phyloP scores from a whole-genome alignment of 169 alveolate species.

The Plasmodium chabaudi region DNA sequence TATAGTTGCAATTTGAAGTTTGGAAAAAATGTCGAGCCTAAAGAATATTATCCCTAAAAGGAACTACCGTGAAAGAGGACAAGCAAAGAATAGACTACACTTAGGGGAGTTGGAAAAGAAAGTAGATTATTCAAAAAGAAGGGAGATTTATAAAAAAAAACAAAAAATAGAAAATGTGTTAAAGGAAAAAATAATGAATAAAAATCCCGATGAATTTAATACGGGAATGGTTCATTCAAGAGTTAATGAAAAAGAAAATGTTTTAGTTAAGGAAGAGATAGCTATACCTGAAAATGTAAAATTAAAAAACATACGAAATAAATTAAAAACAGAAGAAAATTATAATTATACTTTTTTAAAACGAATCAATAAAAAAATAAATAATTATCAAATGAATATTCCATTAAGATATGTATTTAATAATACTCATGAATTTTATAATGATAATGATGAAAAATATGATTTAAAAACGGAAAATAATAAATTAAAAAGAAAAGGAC shows the following conservation, averaged over 20 bases:
- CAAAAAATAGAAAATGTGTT: constrained; percentile 63
- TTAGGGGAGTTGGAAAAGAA: constrained; percentile 71
- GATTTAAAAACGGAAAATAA: constrained; percentile 50
- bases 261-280: constrained; percentile 36
- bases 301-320: constrained; percentile 29
- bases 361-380: constrained; percentile 30
- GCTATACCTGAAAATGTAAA: constrained; percentile 3
- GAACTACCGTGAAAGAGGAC: constrained; percentile 68
- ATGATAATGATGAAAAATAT: constrained; percentile 50
- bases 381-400: constrained; percentile 26
- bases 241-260: constrained; percentile 9
- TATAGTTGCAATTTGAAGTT: too few species aligned
- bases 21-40: constrained; percentile 33
- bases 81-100: constrained; percentile 53
- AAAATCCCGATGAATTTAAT: constrained; percentile 67
- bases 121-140: constrained; percentile 67
- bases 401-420: constrained; percentile 62
- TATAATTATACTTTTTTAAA: constrained; percentile 21
- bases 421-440: constrained; percentile 50
- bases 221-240: constrained; percentile 74
- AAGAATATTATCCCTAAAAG: constrained; percentile 58
- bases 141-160: constrained; percentile 61
- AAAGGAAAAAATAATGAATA: constrained; percentile 58
- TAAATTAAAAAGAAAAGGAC: constrained; percentile 44
- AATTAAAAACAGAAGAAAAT: constrained; percentile 22